Percentiles rank a stretch among this genome's conserved stretches.
These are phyloP conservation scores for Pseudocercospora fijiensis DNA, from an alignment of 2,329 filamentous ascomycete genomes.

Conservation along the genomic window DNA sequence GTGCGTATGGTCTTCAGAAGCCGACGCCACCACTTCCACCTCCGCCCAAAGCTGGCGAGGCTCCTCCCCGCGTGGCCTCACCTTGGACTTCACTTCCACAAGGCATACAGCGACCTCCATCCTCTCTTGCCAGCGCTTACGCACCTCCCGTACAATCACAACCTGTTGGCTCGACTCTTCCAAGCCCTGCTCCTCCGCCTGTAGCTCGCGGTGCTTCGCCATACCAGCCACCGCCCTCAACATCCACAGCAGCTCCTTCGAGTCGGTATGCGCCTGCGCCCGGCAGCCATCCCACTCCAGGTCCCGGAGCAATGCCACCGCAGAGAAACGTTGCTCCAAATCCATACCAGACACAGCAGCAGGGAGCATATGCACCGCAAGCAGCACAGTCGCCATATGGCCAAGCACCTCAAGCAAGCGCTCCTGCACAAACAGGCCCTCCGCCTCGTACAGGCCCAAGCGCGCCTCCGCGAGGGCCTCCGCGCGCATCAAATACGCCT, in stretches of 20 bases:
- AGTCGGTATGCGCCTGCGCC: slow-evolving; percentile 72
- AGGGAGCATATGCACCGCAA: slow-evolving; percentile 41
- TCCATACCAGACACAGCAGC: slow-evolving; percentile 41
- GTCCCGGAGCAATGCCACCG: slow-evolving; percentile 39
- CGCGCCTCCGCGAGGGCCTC: slow-evolving; percentile 49
- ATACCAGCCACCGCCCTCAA: slow-evolving; percentile 75
- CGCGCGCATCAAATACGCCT: slow-evolving; percentile 41
- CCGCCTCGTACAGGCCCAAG: slow-evolving; percentile 36
- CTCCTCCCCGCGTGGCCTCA: slow-evolving; percentile 67
- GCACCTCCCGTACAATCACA: slow-evolving; percentile 58
- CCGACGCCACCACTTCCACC: slow-evolving; percentile 73
- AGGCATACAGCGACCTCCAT: slow-evolving; percentile 46
- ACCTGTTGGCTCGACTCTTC: slow-evolving; percentile 44
- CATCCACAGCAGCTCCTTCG: slow-evolving; percentile 60
- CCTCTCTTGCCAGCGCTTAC: slow-evolving; percentile 62
- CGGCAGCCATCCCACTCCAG: slow-evolving; percentile 52
- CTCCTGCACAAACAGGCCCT: slow-evolving; percentile 37
- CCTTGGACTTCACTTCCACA: slow-evolving; percentile 60
- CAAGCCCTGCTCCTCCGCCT: slow-evolving; percentile 53
- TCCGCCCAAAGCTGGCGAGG: slow-evolving; percentile 75
- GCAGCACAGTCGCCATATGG: slow-evolving; percentile 40
- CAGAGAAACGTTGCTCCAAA: slow-evolving; percentile 49
- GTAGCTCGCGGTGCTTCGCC: slow-evolving; percentile 77
- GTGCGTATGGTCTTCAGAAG: slow-evolving; percentile 58
- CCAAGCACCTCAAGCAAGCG: slow-evolving; percentile 46